Conservation (phyloP, 805 yeast genomes). For the Naumovozyma baii region DNA sequence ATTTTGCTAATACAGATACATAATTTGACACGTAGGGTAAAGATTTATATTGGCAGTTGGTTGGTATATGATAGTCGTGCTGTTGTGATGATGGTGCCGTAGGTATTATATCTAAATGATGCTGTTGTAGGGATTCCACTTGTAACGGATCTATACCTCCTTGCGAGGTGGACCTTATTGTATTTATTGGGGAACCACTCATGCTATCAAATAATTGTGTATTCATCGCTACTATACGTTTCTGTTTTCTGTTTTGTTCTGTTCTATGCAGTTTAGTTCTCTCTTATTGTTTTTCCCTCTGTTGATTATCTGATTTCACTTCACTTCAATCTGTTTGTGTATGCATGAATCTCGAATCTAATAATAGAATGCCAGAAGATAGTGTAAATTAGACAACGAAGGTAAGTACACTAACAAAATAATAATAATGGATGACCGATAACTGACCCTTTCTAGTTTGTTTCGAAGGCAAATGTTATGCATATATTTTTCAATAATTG, state of each 20-base stretch:
- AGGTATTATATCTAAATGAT: not conserved
- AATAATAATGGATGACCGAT: too few relatives aligned
- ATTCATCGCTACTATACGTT: slow-evolving; percentile 25
- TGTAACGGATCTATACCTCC: not conserved
- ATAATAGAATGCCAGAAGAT: too few relatives aligned
- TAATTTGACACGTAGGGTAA: slow-evolving; percentile 12
- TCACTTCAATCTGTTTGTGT: too few relatives aligned
- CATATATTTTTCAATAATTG: too few relatives aligned
- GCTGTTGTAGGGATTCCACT: not conserved
- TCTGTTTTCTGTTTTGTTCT: not conserved
- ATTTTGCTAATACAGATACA: slow-evolving; percentile 4
- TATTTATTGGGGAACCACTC: not conserved
- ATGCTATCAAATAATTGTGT: not conserved
- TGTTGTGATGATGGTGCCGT: not conserved
- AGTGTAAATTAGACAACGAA: too few relatives aligned
- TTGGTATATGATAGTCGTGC: not conserved
- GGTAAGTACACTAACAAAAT: too few relatives aligned
- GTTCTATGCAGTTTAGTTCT: not conserved
- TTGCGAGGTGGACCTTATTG: not conserved
- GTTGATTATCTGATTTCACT: too few relatives aligned
- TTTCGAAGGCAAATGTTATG: too few relatives aligned
- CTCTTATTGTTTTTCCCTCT: too few relatives aligned
- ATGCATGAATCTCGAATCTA: too few relatives aligned
- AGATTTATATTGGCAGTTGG: not conserved
- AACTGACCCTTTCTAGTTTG: too few relatives aligned